These are phyloP conservation scores for Acacia acuminata DNA, from an alignment of 306 rosid genomes.

Conservation along the genomic window DNA sequence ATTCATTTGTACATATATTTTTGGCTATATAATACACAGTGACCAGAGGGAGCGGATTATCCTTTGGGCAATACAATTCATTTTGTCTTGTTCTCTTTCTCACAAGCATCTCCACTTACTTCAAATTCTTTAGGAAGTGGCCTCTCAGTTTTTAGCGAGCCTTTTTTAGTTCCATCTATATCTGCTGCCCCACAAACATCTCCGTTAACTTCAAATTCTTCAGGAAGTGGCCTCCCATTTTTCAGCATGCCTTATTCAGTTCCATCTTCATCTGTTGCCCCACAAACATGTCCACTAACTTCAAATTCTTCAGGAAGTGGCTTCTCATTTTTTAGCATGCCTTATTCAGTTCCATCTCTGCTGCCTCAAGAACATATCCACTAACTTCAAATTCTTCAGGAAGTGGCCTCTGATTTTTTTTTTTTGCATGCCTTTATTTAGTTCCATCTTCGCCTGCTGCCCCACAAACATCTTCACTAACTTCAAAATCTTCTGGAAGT, in stretches of 20 bases:
- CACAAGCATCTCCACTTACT: conserved; percentile 53
- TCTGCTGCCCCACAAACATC: conserved; percentile 45
- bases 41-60: too few species aligned
- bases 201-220: conserved; percentile 58
- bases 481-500: too few species aligned
- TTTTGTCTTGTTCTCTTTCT: too few species aligned
- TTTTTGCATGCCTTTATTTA: conserved; percentile 55
- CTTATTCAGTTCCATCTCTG: conserved; percentile 61
- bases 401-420: conserved; percentile 75
- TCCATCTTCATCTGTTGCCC: conserved; percentile 48
- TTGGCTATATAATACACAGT: too few species aligned
- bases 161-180: conserved; percentile 56
- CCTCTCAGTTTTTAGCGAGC: conserved; percentile 64
- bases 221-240: conserved; percentile 75
- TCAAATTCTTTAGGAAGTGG: conserved; percentile 76
- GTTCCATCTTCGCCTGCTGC: neutral
- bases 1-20: too few species aligned
- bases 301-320: conserved; percentile 76
- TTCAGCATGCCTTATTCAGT: conserved; percentile 70
- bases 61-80: too few species aligned
- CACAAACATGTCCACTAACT: conserved; percentile 55
- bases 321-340: conserved; percentile 66
- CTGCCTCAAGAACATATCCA: conserved; percentile 54
- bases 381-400: conserved; percentile 64
- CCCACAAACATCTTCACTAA: too few species aligned